Base-by-base conservation (phyloP, 164 flowering plant species). In the Hamamelis virginiana region DNA sequence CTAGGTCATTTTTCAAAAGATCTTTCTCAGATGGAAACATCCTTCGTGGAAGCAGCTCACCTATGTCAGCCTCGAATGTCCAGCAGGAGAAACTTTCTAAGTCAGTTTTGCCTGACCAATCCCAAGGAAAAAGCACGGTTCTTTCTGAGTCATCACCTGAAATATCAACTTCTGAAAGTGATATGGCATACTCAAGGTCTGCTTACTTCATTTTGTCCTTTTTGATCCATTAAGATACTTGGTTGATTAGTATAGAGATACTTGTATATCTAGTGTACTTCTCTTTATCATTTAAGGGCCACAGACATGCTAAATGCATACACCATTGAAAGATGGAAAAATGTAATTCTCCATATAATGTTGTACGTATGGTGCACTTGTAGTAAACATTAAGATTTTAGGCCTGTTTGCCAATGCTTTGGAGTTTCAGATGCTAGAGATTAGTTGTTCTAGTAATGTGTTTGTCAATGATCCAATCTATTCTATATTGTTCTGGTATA, bases 11-110 rank as follows among this genome's bases (percentile, higher is more conserved):
- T 19, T 76, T 83, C 74, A 81, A 79, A 65, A 72, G 86, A 74
- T 83, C 80, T 43, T 71, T 76, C 0, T 83, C 86, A 51, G 86
- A 83, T 73, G 86, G 86, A 62, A 76, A 81, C 46, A 79, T 83
- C 56, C 84, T 83, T 65, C 76, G 25, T 5, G 75, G 72, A 71
- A 75, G 43, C 59, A 33, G 62, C 52, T 60, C 84, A 45, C 73
- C 72, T 8, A 52, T 78, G 66, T 72, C 75, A 62, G 61, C 65
- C n/a, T 33, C 57, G 51, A 71, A 71, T 56, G 67, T 14, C 15
- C 74, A 74, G 53, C 78, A 69, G 48, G 74, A 62, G 25, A 78
- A 70, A 1, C 52, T 62, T 60, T 44, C 70, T 28, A 65, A 67
- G 67, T 47, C 72, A 62, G 55, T 13, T 53, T 62, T 76, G 53